These are phyloP conservation scores for Piper longum DNA, from an alignment of 164 flowering plant species.

Conservation along the genomic window DNA sequence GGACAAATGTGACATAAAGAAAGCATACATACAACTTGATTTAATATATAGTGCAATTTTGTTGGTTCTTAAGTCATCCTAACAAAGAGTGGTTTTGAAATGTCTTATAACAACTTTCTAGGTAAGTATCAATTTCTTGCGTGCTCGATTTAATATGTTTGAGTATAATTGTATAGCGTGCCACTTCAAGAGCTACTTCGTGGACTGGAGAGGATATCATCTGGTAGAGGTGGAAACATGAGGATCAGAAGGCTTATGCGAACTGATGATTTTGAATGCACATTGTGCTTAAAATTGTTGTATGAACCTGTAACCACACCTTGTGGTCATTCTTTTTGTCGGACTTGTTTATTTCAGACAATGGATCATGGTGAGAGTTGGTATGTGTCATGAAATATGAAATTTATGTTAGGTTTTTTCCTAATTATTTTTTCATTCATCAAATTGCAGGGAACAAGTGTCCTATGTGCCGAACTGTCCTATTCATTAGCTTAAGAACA, in stretches of 20 bases:
- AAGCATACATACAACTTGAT: too few species aligned
- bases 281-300: slow-evolving; percentile 71
- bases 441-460: slow-evolving; percentile 68
- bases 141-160: not conserved
- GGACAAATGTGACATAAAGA: too few species aligned
- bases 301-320: slow-evolving; percentile 92
- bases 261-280: slow-evolving; percentile 86
- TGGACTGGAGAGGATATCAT: slow-evolving; percentile 31
- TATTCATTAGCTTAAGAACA: slow-evolving; percentile 68
- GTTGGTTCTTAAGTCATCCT: too few species aligned
- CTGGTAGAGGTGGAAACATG: slow-evolving; percentile 17
- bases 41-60: too few species aligned
- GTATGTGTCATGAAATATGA: not conserved
- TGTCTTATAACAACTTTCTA: too few species aligned
- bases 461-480: slow-evolving; percentile 89
- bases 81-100: too few species aligned
- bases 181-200: slow-evolving; percentile 43
- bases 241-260: slow-evolving; percentile 44
- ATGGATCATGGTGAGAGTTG: slow-evolving; percentile 69
- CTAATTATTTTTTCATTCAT: slow-evolving; percentile 1
- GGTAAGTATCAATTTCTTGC: not conserved
- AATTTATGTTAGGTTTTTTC: not conserved
- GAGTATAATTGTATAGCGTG: slow-evolving; percentile 25
- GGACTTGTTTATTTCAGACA: slow-evolving; percentile 80
- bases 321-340: slow-evolving; percentile 97